phyloP scores from a whole-genome alignment of 768 basidiomycete species.

The Tephrocybe sp. region DNA sequence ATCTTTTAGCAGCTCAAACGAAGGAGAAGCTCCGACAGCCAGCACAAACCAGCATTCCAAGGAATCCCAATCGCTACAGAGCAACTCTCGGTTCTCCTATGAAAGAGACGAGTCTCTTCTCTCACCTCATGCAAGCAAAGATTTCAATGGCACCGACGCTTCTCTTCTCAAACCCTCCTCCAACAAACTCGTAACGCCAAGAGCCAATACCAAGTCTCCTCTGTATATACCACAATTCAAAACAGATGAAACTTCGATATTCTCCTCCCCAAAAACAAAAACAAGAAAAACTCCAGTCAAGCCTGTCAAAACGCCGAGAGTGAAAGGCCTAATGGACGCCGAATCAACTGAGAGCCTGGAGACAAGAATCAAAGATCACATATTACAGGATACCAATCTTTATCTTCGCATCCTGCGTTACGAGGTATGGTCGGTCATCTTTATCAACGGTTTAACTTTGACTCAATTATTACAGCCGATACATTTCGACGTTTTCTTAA shows the following conservation, averaged over 20 bases:
- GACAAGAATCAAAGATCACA: constrained; percentile 34
- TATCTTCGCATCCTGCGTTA: constrained; percentile 60
- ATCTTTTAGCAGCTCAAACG: constrained; percentile 25
- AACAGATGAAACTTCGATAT: background rate
- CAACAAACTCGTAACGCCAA: background rate
- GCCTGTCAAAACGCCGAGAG: constrained; percentile 14
- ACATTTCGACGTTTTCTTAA: constrained; percentile 50
- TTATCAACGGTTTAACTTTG: background rate
- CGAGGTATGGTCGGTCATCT: constrained; percentile 41
- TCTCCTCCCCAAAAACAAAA: background rate
- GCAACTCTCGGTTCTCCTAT: background rate
- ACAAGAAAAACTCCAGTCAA: constrained; percentile 5
- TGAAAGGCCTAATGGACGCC: constrained; percentile 14
- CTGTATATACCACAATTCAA: background rate
- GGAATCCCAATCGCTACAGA: background rate
- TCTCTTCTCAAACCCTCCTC: constrained; percentile 23
- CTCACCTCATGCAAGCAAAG: constrained; percentile 2
- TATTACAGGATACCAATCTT: constrained; percentile 43
- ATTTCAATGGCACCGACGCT: constrained; percentile 23
- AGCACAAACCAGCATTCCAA: constrained; percentile 6
- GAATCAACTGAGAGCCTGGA: constrained; percentile 41
- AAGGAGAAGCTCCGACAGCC: constrained; percentile 16
- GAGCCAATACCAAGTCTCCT: background rate
- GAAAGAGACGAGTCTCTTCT: constrained; percentile 1
- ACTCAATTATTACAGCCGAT: constrained; percentile 43